Percentiles rank a stretch among this genome's conserved stretches.
phyloP scores from a whole-genome alignment of 2,329 filamentous ascomycete species.

The Sclerotiophoma versabilis region DNA sequence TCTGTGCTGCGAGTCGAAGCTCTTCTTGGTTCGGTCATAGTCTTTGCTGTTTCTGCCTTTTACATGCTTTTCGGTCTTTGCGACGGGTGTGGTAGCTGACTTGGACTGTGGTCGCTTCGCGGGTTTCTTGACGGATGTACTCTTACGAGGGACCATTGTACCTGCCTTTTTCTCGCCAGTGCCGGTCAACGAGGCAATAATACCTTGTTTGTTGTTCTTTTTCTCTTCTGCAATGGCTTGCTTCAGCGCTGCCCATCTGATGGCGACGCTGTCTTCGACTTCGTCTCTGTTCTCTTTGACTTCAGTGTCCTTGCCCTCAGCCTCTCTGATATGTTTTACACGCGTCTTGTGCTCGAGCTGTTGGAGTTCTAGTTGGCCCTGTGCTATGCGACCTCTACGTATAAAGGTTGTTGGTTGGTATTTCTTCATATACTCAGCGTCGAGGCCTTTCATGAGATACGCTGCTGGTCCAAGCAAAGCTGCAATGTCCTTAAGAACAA shows the following conservation, averaged over 20 bases:
- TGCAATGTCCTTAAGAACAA: slow-evolving; percentile 70
- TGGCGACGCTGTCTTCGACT: slow-evolving; percentile 34
- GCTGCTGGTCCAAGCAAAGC: slow-evolving; percentile 67
- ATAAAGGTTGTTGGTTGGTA: slow-evolving; percentile 63
- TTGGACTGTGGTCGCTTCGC: slow-evolving; percentile 11
- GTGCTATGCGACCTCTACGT: slow-evolving; percentile 64
- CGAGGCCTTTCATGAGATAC: slow-evolving; percentile 69
- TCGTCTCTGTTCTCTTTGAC: slow-evolving; percentile 37
- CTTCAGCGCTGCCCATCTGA: slow-evolving; percentile 36
- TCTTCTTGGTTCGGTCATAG: slow-evolving; percentile 20
- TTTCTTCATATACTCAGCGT: slow-evolving; percentile 64
- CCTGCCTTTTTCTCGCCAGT: slow-evolving; percentile 37
- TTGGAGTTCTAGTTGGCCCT: slow-evolving; percentile 55
- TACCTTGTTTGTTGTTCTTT: slow-evolving; percentile 32
- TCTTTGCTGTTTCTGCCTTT: slow-evolving; percentile 18
- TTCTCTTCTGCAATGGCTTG: slow-evolving; percentile 34
- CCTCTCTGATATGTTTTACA: slow-evolving; percentile 13
- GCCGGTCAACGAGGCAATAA: slow-evolving; percentile 37
- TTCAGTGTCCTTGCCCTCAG: slow-evolving; percentile 10
- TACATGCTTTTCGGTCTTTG: slow-evolving; percentile 17
- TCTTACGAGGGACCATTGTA: slow-evolving; percentile 37
- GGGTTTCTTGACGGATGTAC: slow-evolving; percentile 18
- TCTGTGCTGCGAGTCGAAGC: slow-evolving; percentile 17
- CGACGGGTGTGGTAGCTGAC: slow-evolving; percentile 17
- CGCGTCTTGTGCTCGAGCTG: slow-evolving; percentile 25